A percentile compares a stretch with the other conserved stretches of the same genome.
These are phyloP conservation scores for Talinum fruticosum DNA, from an alignment of 148 eudicot genomes.

Conservation along the genomic window DNA sequence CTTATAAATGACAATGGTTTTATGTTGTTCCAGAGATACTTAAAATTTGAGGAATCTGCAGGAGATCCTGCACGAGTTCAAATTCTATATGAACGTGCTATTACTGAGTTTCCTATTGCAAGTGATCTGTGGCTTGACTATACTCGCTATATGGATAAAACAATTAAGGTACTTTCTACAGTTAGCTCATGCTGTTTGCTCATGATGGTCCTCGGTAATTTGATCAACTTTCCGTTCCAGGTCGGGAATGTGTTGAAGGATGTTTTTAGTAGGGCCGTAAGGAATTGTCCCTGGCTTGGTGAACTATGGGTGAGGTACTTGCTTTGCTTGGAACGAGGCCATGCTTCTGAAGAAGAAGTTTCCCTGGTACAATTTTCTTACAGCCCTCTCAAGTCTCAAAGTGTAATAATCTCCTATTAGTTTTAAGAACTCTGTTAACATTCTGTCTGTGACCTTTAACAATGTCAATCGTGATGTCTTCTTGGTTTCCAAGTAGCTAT, in stretches of 20 bases:
- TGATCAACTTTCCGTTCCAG: constrained; percentile 33
- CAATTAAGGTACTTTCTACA: constrained; percentile 60
- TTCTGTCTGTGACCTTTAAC: background rate
- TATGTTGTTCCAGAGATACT: constrained; percentile 51
- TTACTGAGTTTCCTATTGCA: constrained; percentile 74
- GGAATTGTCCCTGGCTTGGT: constrained; percentile 91
- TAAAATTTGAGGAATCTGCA: constrained; percentile 83
- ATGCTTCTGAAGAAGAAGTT: constrained; percentile 70
- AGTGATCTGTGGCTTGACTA: constrained; percentile 89
- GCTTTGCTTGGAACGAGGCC: constrained; percentile 77
- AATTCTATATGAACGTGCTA: constrained; percentile 80
- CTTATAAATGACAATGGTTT: constrained; percentile 6
- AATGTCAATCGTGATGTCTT: background rate
- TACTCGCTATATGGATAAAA: constrained; percentile 74
- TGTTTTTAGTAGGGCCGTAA: constrained; percentile 63
- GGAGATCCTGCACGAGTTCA: constrained; percentile 93
- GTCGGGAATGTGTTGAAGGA: constrained; percentile 51
- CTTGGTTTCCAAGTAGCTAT: background rate
- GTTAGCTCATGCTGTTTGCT: constrained; percentile 12
- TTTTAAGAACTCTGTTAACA: background rate
- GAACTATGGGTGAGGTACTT: constrained; percentile 86
- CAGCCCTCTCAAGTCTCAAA: background rate
- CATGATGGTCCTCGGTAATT: background rate
- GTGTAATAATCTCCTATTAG: background rate
- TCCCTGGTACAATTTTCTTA: constrained; percentile 48